Percentiles rank a stretch among this genome's conserved stretches.
Conservation (phyloP, 257 asterid genomes). For the Solanum ossicruentum region DNA sequence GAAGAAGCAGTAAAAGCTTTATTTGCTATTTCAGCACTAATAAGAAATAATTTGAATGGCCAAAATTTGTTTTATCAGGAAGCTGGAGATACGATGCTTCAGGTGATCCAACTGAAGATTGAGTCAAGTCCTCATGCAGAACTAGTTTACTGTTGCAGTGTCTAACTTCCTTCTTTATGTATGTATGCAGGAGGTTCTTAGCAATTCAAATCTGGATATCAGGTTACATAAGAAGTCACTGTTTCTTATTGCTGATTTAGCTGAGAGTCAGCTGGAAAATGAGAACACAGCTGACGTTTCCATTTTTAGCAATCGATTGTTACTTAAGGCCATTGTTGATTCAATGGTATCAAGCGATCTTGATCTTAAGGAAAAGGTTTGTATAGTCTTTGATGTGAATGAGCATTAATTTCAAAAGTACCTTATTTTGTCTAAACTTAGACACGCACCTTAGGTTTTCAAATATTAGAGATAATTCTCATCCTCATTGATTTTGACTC, state of each 20-base stretch:
- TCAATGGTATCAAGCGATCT: constrained; percentile 43
- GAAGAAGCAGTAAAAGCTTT: constrained; percentile 83
- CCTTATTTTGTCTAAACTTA: not conserved
- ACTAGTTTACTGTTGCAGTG: constrained; percentile 1
- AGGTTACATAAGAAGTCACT: constrained; percentile 57
- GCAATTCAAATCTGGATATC: constrained; percentile 57
- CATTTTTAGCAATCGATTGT: constrained; percentile 35
- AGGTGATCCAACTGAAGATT: constrained; percentile 34
- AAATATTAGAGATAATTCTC: not conserved
- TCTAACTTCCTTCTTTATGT: not conserved
- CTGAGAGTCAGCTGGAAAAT: constrained; percentile 37
- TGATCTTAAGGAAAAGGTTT: constrained; percentile 90
- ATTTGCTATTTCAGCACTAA: constrained; percentile 73
- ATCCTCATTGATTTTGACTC: not conserved
- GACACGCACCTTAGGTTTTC: not conserved
- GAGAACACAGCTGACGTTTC: constrained; percentile 16
- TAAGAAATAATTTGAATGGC: constrained; percentile 48
- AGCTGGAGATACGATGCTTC: constrained; percentile 67
- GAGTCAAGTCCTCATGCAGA: not conserved
- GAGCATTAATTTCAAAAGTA: not conserved
- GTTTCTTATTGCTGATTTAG: constrained; percentile 57
- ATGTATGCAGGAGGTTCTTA: constrained; percentile 44
- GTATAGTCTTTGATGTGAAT: not conserved
- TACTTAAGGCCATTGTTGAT: constrained; percentile 61
- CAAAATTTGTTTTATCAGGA: constrained; percentile 50